A percentile compares a stretch with the other conserved stretches of the same genome.
Conservation (phyloP, 2,329 filamentous ascomycete species). For the Penicillium janthinellum region DNA sequence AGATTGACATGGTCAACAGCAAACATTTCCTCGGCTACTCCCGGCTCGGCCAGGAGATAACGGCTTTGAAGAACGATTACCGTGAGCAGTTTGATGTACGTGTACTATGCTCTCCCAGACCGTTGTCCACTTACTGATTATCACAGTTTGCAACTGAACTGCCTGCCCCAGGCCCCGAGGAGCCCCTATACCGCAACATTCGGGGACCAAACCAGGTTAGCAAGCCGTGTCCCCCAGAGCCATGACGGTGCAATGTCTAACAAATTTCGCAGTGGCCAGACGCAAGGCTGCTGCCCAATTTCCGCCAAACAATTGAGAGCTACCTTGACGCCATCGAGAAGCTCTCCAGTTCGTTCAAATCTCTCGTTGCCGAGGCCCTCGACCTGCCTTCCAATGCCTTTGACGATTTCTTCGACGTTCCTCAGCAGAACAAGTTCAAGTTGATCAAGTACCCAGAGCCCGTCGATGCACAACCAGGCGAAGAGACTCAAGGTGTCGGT, state of each 20-base stretch:
- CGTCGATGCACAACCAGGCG: slow-evolving; percentile 12
- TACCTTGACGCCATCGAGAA: slow-evolving; percentile 25
- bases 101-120: not conserved
- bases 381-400: slow-evolving; percentile 33
- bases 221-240: not conserved
- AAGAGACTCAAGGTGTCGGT: slow-evolving; percentile 41
- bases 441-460: slow-evolving; percentile 50
- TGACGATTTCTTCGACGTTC: slow-evolving; percentile 37
- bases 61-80: slow-evolving; percentile 35
- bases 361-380: slow-evolving; percentile 37
- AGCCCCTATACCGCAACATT: slow-evolving; percentile 40
- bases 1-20: slow-evolving; percentile 50
- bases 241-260: not conserved
- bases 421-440: slow-evolving; percentile 40
- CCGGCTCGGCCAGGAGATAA: slow-evolving; percentile 38
- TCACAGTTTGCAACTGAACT: slow-evolving; percentile 40
- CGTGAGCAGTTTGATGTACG: slow-evolving; percentile 42
- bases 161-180: slow-evolving; percentile 36
- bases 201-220: slow-evolving; percentile 40
- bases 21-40: slow-evolving; percentile 43
- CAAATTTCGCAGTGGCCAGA: slow-evolving; percentile 36
- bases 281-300: slow-evolving; percentile 32
- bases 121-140: not conserved
- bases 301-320: slow-evolving; percentile 32
- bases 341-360: slow-evolving; percentile 30